phyloP scores from a whole-genome alignment of 2,329 filamentous ascomycete genomes.

The Dactylella cylindrospora region DNA sequence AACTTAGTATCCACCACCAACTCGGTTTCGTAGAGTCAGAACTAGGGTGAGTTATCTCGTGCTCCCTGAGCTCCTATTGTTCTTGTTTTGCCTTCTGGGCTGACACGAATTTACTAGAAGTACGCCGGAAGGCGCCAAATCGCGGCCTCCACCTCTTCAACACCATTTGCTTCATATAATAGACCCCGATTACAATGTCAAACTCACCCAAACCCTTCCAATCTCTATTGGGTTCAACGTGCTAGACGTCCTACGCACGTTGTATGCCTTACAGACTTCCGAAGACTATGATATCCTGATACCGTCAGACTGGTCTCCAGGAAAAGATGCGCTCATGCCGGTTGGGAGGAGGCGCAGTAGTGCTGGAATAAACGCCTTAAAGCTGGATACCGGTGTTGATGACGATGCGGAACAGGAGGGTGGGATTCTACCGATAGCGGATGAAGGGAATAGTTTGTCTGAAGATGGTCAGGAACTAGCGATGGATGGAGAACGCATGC shows the following conservation, averaged over 20 bases:
- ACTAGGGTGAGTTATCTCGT: too few relatives aligned
- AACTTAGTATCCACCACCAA: slow-evolving; percentile 7
- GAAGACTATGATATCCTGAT: slow-evolving; percentile 38
- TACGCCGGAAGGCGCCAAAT: too few relatives aligned
- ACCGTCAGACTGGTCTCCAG: slow-evolving; percentile 28
- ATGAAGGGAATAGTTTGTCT: slow-evolving; percentile 9
- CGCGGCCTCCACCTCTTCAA: too few relatives aligned
- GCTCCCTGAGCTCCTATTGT: too few relatives aligned
- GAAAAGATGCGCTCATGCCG: slow-evolving; percentile 32
- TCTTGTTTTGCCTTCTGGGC: too few relatives aligned
- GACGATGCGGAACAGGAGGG: slow-evolving; percentile 1
- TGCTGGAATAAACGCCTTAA: slow-evolving; percentile 6
- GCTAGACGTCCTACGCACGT: slow-evolving; percentile 22
- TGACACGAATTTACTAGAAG: too few relatives aligned
- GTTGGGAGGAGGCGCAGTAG: slow-evolving; percentile 5
- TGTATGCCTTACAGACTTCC: slow-evolving; percentile 29
- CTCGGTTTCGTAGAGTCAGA: slow-evolving; percentile 21
- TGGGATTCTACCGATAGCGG: slow-evolving; percentile 19
- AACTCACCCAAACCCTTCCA: slow-evolving; percentile 17
- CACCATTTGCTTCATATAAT: slow-evolving; percentile 29
- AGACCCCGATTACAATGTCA: slow-evolving; percentile 24
- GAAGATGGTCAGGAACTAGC: background rate
- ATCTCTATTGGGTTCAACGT: slow-evolving; percentile 23
- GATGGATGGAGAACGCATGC: slow-evolving; percentile 27
- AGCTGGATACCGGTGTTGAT: slow-evolving; percentile 6